Conservation (phyloP, 495 filamentous ascomycete genomes). For the Hyphodiscus hymeniophilus region DNA sequence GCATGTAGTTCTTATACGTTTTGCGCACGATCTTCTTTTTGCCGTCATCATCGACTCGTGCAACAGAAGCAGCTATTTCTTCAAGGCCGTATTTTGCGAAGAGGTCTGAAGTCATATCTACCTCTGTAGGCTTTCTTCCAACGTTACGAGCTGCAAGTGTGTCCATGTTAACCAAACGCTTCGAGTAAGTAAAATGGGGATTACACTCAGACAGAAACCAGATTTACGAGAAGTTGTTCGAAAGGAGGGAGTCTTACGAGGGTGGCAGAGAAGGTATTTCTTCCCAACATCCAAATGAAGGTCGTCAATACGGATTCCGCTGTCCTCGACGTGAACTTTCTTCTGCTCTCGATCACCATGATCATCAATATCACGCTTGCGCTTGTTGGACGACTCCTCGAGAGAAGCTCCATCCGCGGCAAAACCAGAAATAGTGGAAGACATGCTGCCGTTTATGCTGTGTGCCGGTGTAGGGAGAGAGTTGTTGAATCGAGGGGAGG, state of each 20-base stretch:
- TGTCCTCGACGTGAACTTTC: slow-evolving; percentile 45
- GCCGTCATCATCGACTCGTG: slow-evolving; percentile 44
- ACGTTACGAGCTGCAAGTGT: slow-evolving; percentile 34
- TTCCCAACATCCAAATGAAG: slow-evolving; percentile 47
- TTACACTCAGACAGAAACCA: not conserved
- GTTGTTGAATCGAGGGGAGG: slow-evolving; percentile 11
- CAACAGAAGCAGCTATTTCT: slow-evolving; percentile 41
- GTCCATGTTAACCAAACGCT: slow-evolving; percentile 41
- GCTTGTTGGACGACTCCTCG: slow-evolving; percentile 41
- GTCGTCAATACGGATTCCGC: slow-evolving; percentile 44
- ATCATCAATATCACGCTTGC: slow-evolving; percentile 42
- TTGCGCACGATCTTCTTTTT: slow-evolving; percentile 45
- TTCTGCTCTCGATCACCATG: slow-evolving; percentile 41
- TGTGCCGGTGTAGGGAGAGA: slow-evolving; percentile 35
- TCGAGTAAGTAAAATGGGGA: slow-evolving; percentile 12
- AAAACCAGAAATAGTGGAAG: slow-evolving; percentile 31
- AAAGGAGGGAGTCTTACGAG: slow-evolving; percentile 49
- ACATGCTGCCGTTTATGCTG: slow-evolving; percentile 46
- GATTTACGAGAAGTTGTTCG: slow-evolving; percentile 9
- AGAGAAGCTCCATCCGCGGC: slow-evolving; percentile 28
- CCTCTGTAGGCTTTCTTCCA: slow-evolving; percentile 27
- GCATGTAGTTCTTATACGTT: slow-evolving; percentile 50
- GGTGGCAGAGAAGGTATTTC: slow-evolving; percentile 52
- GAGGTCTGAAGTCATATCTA: slow-evolving; percentile 39
- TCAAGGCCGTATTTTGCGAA: slow-evolving; percentile 42